Percentiles rank a stretch among this genome's conserved stretches.
Conservation (phyloP, 2,329 filamentous ascomycete species). For the Beauveria sp. region DNA sequence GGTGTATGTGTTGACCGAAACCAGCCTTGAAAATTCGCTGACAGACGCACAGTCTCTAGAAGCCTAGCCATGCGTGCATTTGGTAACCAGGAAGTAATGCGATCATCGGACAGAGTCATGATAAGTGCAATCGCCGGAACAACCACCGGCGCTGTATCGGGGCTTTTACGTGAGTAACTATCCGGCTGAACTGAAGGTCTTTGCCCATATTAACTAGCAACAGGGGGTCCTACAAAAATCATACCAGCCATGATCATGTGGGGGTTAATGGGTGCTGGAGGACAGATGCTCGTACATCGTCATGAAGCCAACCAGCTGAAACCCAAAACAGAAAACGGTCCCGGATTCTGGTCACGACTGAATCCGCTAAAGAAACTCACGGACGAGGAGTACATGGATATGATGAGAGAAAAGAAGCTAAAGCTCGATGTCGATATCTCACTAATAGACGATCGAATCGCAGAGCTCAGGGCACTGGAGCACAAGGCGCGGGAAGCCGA, state of each 20-base stretch:
- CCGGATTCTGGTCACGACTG: constrained; percentile 53
- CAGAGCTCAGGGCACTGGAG: constrained; percentile 21
- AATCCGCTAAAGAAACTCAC: constrained; percentile 63
- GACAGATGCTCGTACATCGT: constrained; percentile 30
- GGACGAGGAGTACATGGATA: constrained; percentile 64
- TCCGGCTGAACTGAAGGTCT: no score
- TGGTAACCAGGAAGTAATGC: constrained; percentile 45
- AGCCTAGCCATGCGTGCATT: constrained; percentile 38
- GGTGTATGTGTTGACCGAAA: constrained; percentile 43
- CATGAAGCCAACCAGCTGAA: constrained; percentile 19
- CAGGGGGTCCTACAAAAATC: constrained; percentile 46
- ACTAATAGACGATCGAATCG: constrained; percentile 68
- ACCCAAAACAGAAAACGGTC: constrained; percentile 29
- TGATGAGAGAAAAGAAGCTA: constrained; percentile 64
- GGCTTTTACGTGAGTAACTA: constrained; percentile 40
- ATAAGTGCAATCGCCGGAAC: constrained; percentile 66
- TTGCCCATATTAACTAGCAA: constrained; percentile 13
- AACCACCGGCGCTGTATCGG: constrained; percentile 56
- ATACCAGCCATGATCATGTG: constrained; percentile 44
- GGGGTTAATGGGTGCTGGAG: constrained; percentile 33
- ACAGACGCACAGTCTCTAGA: constrained; percentile 36
- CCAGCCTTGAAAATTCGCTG: background rate
- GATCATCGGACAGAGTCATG: constrained; percentile 50
- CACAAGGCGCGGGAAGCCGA: constrained; percentile 4
- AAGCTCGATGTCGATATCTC: constrained; percentile 70